Evolutionary conservation across 2,329 filamentous ascomycete species (phyloP).

Genomic region (Claviceps pazoutovae): DNA sequence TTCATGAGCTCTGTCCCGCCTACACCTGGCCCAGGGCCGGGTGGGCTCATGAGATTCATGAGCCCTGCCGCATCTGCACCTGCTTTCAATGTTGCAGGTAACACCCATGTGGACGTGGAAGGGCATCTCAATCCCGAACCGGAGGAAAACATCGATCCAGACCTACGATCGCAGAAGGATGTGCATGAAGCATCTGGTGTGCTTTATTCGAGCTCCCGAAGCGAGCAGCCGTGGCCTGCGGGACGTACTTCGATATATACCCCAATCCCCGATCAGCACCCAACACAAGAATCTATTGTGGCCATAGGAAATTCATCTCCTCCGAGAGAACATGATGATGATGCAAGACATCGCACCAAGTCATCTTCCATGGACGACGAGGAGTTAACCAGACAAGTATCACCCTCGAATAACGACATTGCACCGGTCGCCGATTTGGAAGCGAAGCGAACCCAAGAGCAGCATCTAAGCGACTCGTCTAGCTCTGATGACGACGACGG

Average conservation of each 20-base stretch:
- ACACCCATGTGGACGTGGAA: not conserved
- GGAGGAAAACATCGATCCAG: conserved; percentile 7
- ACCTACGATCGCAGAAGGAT: conserved; percentile 5
- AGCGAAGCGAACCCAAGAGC: not conserved
- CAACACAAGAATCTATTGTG: not conserved
- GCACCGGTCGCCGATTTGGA: not conserved
- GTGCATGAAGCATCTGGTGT: not conserved
- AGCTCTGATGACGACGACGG: conserved; percentile 12
- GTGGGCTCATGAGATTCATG: no score
- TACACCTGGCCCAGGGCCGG: no score
- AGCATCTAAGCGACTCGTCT: conserved; percentile 6
- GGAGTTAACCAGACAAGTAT: not conserved
- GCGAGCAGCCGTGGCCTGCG: not conserved
- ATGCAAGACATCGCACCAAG: not conserved
- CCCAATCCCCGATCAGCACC: not conserved
- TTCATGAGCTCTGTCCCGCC: not conserved
- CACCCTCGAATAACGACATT: not conserved
- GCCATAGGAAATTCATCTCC: conserved; percentile 1
- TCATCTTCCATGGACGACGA: not conserved
- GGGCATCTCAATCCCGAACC: not conserved
- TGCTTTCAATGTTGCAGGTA: not conserved
- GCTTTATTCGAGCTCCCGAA: not conserved
- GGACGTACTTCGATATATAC: not conserved
- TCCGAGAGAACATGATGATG: not conserved
- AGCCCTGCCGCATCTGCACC: no score